Base-by-base conservation (phyloP, 805 yeast genomes). In the Cyberlindnera maclurae region DNA sequence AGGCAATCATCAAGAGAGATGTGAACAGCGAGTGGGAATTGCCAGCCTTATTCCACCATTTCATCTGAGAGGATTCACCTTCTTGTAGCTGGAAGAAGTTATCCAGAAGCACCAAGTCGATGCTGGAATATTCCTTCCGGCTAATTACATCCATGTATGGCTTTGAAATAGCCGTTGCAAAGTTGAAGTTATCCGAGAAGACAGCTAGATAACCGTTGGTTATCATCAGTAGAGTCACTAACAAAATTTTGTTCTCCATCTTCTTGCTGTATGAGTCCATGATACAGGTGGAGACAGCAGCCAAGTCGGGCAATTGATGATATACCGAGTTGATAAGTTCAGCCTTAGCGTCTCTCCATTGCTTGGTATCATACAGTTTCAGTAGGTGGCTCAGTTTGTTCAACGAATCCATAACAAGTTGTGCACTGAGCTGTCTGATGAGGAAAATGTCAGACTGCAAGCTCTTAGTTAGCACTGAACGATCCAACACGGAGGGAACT, bases 11-110 rank as follows among this genome's bases (percentile, higher is more conserved):
- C 22, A 83, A 50, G 39, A 87, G 62, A 6, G 76, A 72, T 0
- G 89, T 77, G 58, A 86, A 87, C 33, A 84, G 63, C 1, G 95
- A 79, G 39, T 70, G 67, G 13, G 65, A 63, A 2, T 60, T 52
- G 6, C 63, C 65, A 3, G 68, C 43, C 20, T 71, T 63, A 53
- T 75, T 81, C 88, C 93, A 88, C 96, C 96, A 89, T 58, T 79
- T 84, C 26, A 77, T 68, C 36, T 73, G 76, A 4, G 71, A 59
- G 12, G 67, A 64, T 9, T 71, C 65, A 12, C 65, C 64, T 15
- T 79, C 74, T 45, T 77, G 85, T 11, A 81, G 62, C 42, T 77
- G 79, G 45, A 88, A 65, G 42, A 74, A 75, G 33, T 70, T 68
- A 45, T 80, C 82, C 31, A 82, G 60, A 20, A 79, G 59, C 0